A percentile compares a stretch with the other conserved stretches of the same genome.
These are phyloP conservation scores for Panaeolus cyanescens DNA, from an alignment of 768 basidiomycete species.

Conservation along the genomic window DNA sequence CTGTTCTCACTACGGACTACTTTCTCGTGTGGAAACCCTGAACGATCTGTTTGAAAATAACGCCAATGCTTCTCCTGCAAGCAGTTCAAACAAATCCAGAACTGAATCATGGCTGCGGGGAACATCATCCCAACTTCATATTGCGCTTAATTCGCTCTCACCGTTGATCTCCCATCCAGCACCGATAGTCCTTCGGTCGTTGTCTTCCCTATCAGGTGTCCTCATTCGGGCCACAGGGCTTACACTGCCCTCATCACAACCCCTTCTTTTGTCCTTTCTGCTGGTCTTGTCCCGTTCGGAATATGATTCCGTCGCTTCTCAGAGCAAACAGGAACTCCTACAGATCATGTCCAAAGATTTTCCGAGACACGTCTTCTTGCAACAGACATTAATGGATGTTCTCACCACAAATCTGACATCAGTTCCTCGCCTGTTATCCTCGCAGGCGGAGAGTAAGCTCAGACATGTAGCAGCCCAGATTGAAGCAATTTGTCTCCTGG, in stretches of 20 bases:
- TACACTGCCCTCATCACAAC: slow-evolving; percentile 68
- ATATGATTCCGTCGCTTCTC: slow-evolving; percentile 51
- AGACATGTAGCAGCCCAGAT: slow-evolving; percentile 69
- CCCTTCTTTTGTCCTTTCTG: slow-evolving; percentile 70
- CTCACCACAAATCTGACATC: slow-evolving; percentile 65
- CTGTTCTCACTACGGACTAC: slow-evolving; percentile 61
- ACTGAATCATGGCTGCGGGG: slow-evolving; percentile 80
- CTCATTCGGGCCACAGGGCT: slow-evolving; percentile 57
- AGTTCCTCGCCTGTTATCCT: slow-evolving; percentile 71
- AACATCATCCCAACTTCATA: slow-evolving; percentile 80
- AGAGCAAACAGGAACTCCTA: slow-evolving; percentile 49
- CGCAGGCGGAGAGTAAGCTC: slow-evolving; percentile 74
- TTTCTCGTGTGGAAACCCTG: slow-evolving; percentile 63
- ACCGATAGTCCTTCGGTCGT: slow-evolving; percentile 58
- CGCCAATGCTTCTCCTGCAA: slow-evolving; percentile 6
- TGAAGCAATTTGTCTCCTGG: slow-evolving; percentile 66
- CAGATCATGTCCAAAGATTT: slow-evolving; percentile 46
- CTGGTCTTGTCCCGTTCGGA: slow-evolving; percentile 70
- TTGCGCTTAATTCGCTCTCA: slow-evolving; percentile 77
- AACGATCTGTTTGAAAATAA: slow-evolving; percentile 30
- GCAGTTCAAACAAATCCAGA: slow-evolving; percentile 33
- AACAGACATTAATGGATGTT: slow-evolving; percentile 62
- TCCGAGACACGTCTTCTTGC: slow-evolving; percentile 42
- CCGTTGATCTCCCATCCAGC: slow-evolving; percentile 74
- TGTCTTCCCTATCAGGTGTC: slow-evolving; percentile 55